These are phyloP conservation scores for Amanita phalloides DNA, from an alignment of 768 basidiomycete species.

Conservation along the genomic window DNA sequence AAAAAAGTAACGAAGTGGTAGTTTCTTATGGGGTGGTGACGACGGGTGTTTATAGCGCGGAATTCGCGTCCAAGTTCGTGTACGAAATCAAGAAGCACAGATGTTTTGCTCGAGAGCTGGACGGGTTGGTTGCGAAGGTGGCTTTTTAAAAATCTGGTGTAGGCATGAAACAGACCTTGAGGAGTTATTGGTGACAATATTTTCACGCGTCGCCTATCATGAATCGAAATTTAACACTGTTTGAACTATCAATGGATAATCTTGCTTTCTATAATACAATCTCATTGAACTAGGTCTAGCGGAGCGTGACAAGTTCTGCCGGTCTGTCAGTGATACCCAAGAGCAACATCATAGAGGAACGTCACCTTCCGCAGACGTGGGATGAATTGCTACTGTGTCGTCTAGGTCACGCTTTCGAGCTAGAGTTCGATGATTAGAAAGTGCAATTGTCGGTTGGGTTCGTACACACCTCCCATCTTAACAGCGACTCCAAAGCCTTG, in stretches of 20 bases:
- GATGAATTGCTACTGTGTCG: constrained; percentile 87
- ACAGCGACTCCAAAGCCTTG: constrained; percentile 97
- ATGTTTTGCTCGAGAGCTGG: constrained; percentile 50
- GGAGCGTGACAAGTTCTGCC: constrained; percentile 48
- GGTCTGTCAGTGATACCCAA: constrained; percentile 11
- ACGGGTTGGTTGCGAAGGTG: constrained; percentile 41
- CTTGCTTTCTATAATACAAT: neutral
- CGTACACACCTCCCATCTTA: constrained; percentile 71
- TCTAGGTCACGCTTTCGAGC: constrained; percentile 79
- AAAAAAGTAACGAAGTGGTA: constrained; percentile 29
- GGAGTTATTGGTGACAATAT: neutral
- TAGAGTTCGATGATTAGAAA: constrained; percentile 9
- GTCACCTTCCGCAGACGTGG: constrained; percentile 72
- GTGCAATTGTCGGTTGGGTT: constrained; percentile 7
- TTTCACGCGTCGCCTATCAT: neutral
- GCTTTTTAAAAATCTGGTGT: constrained; percentile 16
- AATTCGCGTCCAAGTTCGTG: constrained; percentile 47
- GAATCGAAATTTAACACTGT: neutral
- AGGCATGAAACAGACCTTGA: no score
- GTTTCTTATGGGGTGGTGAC: constrained; percentile 52
- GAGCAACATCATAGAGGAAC: neutral
- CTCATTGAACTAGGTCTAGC: constrained; percentile 15
- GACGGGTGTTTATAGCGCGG: constrained; percentile 38
- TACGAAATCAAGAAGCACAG: constrained; percentile 57
- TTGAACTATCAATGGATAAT: neutral